Evolutionary conservation across 257 asterid genomes (phyloP), one percentile per base, ranked within the genome.

Genomic region (Ophiorrhiza pumila): DNA sequence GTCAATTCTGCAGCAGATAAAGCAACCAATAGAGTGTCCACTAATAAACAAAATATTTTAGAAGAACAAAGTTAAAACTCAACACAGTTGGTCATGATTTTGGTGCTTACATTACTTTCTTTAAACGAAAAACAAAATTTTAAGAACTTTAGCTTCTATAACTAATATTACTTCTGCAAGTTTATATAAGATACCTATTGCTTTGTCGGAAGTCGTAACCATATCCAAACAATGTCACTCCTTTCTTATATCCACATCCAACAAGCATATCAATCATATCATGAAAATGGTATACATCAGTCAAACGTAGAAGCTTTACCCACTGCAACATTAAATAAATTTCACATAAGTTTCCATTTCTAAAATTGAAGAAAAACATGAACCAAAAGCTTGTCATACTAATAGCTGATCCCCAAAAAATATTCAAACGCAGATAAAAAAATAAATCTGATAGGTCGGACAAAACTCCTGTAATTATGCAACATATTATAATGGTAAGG

Each of bases 181-280:
- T 65, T 65, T 31, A 75, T 75, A 18, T 43, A 23, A 74, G 42
- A 56, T 80, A 94, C 99, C 99, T 91, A 77, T 83, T 90, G 87
- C 99, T 94, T 76, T 94, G 99, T 68, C 99, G 98, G 70, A 94
- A 94, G 79, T 94, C 99, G 15, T 84, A 94, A 71, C 99, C 99
- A 80, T 87, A 91, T 20, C 99, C 98, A 29, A 94, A 94, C 84
- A 94, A 79, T 14, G 99, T 94, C 34, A 88, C 80, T 71, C 99
- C 99, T 81, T 90, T 94, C 86, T 83, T 75, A 72, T 91, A 94
- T 39, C 99, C 99, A 83, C 96, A 94, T 72, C 83, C 91, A 71
- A 91, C 99, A 65, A 94, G 99, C 99, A 91, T 94, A 61, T 88
- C 88, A 80, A 94, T 94, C 96, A 91, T 91, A 74, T 91, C 91